Percentiles rank a stretch among this genome's conserved stretches.
phyloP scores from a whole-genome alignment of 345 rosid genomes.

The Mercurialis annua region DNA sequence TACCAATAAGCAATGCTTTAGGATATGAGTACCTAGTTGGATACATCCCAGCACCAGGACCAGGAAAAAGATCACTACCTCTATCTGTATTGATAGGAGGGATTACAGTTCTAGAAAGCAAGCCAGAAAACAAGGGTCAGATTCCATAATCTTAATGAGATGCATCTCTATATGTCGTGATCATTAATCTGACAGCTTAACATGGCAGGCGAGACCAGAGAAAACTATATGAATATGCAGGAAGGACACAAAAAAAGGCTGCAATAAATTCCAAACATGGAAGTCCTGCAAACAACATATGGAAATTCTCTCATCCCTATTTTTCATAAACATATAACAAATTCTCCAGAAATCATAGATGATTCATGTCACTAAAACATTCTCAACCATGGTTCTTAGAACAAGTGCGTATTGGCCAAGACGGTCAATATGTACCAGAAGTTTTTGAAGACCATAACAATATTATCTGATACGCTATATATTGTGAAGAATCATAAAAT shows the following conservation, averaged over 20 bases:
- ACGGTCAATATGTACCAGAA: no score
- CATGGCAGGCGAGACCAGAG: neutral
- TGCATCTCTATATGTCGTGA: neutral
- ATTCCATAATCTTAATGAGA: neutral
- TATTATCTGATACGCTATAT: no score
- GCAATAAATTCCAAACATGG: neutral
- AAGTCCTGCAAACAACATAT: neutral
- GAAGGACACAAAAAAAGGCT: neutral
- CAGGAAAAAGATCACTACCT: conserved; percentile 59
- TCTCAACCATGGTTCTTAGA: no score
- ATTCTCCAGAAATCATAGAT: no score
- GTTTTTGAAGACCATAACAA: no score
- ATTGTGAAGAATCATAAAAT: no score
- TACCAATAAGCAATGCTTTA: neutral
- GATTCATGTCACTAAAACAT: no score
- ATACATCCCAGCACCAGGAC: conserved; percentile 71
- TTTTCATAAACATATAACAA: no score
- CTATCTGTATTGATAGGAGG: conserved; percentile 53
- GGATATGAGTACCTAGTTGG: conserved; percentile 49
- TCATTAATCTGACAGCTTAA: neutral
- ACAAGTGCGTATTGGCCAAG: no score
- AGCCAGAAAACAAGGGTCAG: neutral
- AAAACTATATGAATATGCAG: neutral
- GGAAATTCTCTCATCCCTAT: no score
- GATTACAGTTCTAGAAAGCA: conserved; percentile 40